These are phyloP conservation scores for Umbelopsis sp. DNA, from an alignment of 192 early-diverging fungal species.

Conservation along the genomic window DNA sequence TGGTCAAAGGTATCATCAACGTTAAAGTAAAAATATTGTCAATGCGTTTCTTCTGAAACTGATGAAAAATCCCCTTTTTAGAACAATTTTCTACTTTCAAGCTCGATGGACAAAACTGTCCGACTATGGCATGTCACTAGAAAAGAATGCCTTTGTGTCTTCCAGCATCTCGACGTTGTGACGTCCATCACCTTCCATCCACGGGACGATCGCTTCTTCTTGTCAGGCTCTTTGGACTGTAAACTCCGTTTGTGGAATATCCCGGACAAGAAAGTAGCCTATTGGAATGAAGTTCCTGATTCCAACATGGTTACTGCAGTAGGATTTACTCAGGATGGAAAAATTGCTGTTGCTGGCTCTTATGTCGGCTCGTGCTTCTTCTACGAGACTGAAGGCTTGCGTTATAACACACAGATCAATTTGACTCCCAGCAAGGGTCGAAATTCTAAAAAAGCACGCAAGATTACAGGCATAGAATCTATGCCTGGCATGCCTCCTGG, in stretches of 20 bases:
- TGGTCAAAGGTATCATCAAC: conserved; percentile 61
- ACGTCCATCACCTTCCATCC: conserved; percentile 83
- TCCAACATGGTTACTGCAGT: conserved; percentile 79
- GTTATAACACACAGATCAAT: conserved; percentile 84
- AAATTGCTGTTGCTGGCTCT: conserved; percentile 75
- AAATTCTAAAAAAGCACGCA: conserved; percentile 67
- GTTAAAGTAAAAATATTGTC: background rate
- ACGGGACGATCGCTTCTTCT: conserved; percentile 78
- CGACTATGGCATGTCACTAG: conserved; percentile 82
- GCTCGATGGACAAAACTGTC: conserved; percentile 84
- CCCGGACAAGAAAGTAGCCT: conserved; percentile 70
- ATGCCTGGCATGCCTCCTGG: conserved; percentile 57
- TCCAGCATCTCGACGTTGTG: conserved; percentile 79
- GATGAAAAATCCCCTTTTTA: conserved; percentile 4
- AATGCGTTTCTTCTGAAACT: background rate
- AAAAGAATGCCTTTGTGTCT: conserved; percentile 75
- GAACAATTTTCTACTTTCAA: conserved; percentile 79
- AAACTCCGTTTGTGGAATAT: conserved; percentile 85
- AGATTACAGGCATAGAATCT: conserved; percentile 83
- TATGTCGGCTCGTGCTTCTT: conserved; percentile 79
- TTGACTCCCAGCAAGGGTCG: conserved; percentile 60
- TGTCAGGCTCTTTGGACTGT: conserved; percentile 81
- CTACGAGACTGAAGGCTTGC: conserved; percentile 77
- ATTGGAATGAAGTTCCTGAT: conserved; percentile 75
- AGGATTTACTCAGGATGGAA: conserved; percentile 74